Evolutionary conservation across 2,329 filamentous ascomycete genomes (phyloP).

Genomic region (Calonectria hawksworthii): DNA sequence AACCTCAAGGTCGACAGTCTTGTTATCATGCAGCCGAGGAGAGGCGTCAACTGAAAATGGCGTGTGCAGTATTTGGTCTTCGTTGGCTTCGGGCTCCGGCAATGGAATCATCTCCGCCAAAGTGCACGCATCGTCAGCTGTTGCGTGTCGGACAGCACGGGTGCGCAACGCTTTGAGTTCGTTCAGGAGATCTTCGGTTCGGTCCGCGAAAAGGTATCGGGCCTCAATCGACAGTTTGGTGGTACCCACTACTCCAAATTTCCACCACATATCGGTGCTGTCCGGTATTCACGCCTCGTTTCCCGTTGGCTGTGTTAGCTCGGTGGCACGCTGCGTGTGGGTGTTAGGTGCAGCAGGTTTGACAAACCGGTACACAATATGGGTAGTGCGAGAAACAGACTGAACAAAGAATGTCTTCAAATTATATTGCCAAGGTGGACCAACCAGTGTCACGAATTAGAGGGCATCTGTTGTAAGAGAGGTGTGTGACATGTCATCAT

Average conservation of each 20-base stretch:
- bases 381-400: background rate
- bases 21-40: conserved; percentile 9
- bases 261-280: conserved; percentile 27
- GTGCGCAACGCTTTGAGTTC: conserved; percentile 14
- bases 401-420: background rate
- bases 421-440: background rate
- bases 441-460: background rate
- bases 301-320: background rate
- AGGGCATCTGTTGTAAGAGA: background rate
- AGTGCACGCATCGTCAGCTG: background rate
- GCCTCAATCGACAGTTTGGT: conserved; percentile 33
- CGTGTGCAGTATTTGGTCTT: conserved; percentile 9
- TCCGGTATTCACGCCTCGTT: background rate
- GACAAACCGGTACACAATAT: background rate
- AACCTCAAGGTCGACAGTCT: background rate
- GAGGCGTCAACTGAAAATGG: background rate
- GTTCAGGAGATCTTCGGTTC: conserved; percentile 1
- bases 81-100: background rate
- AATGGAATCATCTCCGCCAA: conserved; percentile 16
- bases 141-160: conserved; percentile 22
- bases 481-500: background rate
- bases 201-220: conserved; percentile 29
- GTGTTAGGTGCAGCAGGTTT: background rate
- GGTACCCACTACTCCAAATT: conserved; percentile 17
- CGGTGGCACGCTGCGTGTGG: background rate